Base-by-base conservation (phyloP, 345 rosid species). In the Combretum micranthum region DNA sequence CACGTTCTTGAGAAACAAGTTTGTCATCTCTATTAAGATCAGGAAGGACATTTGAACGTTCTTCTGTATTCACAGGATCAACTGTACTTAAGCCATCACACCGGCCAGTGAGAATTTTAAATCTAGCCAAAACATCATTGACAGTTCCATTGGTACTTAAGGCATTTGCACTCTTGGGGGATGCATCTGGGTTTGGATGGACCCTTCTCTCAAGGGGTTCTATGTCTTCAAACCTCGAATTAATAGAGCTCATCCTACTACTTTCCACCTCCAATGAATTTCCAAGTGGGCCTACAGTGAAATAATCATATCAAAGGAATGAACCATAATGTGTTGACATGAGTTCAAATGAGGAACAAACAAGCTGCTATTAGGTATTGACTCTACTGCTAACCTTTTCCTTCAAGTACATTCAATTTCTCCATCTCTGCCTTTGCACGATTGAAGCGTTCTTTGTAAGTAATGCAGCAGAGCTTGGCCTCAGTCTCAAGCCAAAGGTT, bases 401-500 rank as follows among this genome's bases (percentile, higher is more conserved):
- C 44, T 20, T 53, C 59, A 44, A 61, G 77, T n/a, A 45, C 56
- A 63, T 71, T 64, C 66, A 60, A 53, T 61, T 68, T 78, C 49
- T 70, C 87, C 74, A 83, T 64, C 72, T 83, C 84, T 12, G 62
- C 55, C 63, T 80, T 81, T 71, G 83, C 68, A 25, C 77, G 88
- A 64, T 74, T 69, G 61, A 72, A 86, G 56, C 98, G 90, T 62
- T 88, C 80, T 72, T 68, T 75, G 73, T 68, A 81, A 69, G 79
- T 77, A 62, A 76, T 69, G 57, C 87, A 78, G 69, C 87, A 86
- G 63, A 92, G 72, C 55, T 80, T 73, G 61, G 96, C 96, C 75
- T 92, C 98, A 55, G 96, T 90, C 76, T 86, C 96, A 15, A 92
- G 87, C 98, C 96, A 92, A 63, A 92, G 76, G 80, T 84, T 92